phyloP scores from a whole-genome alignment of 495 filamentous ascomycete species.

The Peziza echinospora region DNA sequence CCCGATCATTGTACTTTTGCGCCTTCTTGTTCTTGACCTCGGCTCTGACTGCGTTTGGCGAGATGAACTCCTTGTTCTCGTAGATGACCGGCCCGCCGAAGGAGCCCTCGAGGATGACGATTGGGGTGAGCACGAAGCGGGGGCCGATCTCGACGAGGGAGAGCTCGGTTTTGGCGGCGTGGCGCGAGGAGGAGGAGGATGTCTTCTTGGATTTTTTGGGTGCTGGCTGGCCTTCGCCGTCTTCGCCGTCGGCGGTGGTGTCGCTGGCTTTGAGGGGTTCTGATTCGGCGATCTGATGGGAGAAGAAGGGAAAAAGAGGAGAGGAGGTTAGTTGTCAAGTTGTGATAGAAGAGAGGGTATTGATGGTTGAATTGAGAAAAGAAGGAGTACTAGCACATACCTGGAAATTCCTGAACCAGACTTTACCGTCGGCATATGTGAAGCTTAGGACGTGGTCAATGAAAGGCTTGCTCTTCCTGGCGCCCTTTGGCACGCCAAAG shows the following conservation, averaged over 20 bases:
- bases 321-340: too few species aligned
- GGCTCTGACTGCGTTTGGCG: slow-evolving; percentile 76
- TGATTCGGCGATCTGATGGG: slow-evolving; percentile 64
- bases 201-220: slow-evolving; percentile 15
- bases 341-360: too few species aligned
- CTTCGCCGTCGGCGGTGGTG: slow-evolving; percentile 8
- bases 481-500: slow-evolving; percentile 80
- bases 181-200: slow-evolving; percentile 19
- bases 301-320: too few species aligned
- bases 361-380: too few species aligned
- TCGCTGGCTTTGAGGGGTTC: slow-evolving; percentile 31
- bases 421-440: slow-evolving; percentile 79
- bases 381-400: too few species aligned
- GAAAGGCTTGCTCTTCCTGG: slow-evolving; percentile 83
- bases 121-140: slow-evolving; percentile 83
- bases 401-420: slow-evolving; percentile 95
- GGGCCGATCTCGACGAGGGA: slow-evolving; percentile 85
- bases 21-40: slow-evolving; percentile 59
- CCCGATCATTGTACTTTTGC: slow-evolving; percentile 45
- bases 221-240: slow-evolving; percentile 15
- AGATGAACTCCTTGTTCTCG: slow-evolving; percentile 96
- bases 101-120: slow-evolving; percentile 81
- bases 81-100: slow-evolving; percentile 96
- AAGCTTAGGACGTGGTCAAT: slow-evolving; percentile 87
- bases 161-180: slow-evolving; percentile 58